Base-by-base conservation (phyloP, 331 rosid species). In the Malus hybrid region DNA sequence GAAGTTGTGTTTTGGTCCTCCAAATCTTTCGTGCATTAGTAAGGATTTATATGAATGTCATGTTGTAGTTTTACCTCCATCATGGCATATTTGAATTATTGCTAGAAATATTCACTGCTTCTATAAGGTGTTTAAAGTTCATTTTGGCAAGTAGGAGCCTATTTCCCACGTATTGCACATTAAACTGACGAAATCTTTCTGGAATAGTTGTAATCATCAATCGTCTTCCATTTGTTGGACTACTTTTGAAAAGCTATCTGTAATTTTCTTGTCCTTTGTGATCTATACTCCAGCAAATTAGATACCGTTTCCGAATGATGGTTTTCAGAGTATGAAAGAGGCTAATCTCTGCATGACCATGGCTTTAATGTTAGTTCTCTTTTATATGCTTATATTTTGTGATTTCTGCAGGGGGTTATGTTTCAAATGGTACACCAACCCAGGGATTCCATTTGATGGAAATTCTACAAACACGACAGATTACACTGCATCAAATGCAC, bases 401-500 rank as follows among this genome's bases (percentile, higher is more conserved):
- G 58, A 6, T 71, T 75, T 79, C 57, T 70, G 18, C 75, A 91
- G 97, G 97, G 73, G 91, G 88, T 56, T 93, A 84, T 74, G 80
- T 71, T 66, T 78, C 88, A 75, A 93, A 93, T 86, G 93, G 92
- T 81, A 77, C 82, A 22, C 78, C 88, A 26, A 73, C 75, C 74
- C 98, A 79, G 48, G 79, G 85, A 7, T 76, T 77, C 79, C 85
- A 79, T 65, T 93, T 69, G 97, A 93, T 66, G 82, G 86, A 63
- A 96, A 93, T 80, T 87, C 97, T 34, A 86, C 89, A 57, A 93
- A 93, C 90, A 93, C 98, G 42, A 93, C 98, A 39, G 98, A n/a
- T n/a, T n/a, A n/a, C n/a, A n/a, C n/a, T n/a, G n/a, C n/a, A n/a
- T n/a, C n/a, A n/a, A n/a, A n/a, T n/a, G n/a, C n/a, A n/a, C n/a